These are phyloP conservation scores for Clarkia xantiana DNA, from an alignment of 345 rosid species.

Conservation along the genomic window DNA sequence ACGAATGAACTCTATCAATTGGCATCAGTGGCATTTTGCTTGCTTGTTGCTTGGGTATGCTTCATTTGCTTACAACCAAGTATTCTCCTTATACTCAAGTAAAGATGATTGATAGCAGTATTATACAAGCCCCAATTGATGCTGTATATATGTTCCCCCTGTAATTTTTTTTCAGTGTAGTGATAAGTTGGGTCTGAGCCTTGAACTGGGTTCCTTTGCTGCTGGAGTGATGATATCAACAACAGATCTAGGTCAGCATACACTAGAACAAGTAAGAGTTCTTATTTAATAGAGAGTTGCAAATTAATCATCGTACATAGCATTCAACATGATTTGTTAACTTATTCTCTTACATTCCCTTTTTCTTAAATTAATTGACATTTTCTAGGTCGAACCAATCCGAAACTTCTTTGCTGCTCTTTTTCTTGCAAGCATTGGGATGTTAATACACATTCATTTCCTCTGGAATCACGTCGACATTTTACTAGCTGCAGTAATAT, in stretches of 20 bases:
- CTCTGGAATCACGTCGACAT: slow-evolving; percentile 92
- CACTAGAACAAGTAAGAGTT: slow-evolving; percentile 72
- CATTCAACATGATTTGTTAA: too few relatives aligned
- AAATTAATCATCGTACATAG: slow-evolving; percentile 7
- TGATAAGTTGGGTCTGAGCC: slow-evolving; percentile 92
- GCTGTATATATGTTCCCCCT: too few relatives aligned
- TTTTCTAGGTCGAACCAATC: slow-evolving; percentile 71
- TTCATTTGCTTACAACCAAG: too few relatives aligned
- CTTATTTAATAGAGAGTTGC: slow-evolving; percentile 5
- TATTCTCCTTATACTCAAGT: too few relatives aligned
- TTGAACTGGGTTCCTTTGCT: slow-evolving; percentile 97
- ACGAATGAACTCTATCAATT: slow-evolving; percentile 96
- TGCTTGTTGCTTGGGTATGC: slow-evolving; percentile 94
- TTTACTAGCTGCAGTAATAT: slow-evolving; percentile 65
- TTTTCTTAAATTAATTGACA: slow-evolving; percentile 5
- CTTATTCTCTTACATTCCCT: slow-evolving; percentile 1
- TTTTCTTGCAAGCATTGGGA: slow-evolving; percentile 87
- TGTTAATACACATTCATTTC: too few relatives aligned
- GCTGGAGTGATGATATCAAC: slow-evolving; percentile 99
- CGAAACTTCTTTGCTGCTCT: slow-evolving; percentile 91
- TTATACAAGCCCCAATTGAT: too few relatives aligned
- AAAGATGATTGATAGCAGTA: too few relatives aligned
- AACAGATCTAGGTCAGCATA: slow-evolving; percentile 88
- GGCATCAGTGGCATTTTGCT: slow-evolving; percentile 92
- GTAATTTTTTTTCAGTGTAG: slow-evolving; percentile 65